Evolutionary conservation across 2,329 filamentous ascomycete genomes (phyloP).

Genomic region (Fusarium odoratissimum): DNA sequence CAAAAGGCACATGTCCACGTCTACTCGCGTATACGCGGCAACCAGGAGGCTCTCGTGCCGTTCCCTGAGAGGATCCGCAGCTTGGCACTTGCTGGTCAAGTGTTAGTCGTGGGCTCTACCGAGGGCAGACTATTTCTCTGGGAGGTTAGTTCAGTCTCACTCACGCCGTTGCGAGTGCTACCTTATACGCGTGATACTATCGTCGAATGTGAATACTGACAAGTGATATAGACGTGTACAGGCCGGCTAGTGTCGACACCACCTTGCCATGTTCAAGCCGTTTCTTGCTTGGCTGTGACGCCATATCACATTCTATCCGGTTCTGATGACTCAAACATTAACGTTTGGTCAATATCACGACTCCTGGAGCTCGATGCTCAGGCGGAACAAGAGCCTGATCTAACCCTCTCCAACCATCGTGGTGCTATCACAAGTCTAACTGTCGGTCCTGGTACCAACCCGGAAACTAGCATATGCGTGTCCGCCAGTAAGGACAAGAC

Average conservation of each 20-base stretch:
- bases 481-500: constrained; percentile 89
- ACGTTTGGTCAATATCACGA: constrained; percentile 86
- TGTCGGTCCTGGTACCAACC: constrained; percentile 73
- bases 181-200: constrained; percentile 17
- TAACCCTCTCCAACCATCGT: constrained; percentile 82
- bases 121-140: constrained; percentile 89
- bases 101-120: constrained; percentile 83
- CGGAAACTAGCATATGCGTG: constrained; percentile 81
- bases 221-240: constrained; percentile 69
- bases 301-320: constrained; percentile 80
- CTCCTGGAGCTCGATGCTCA: constrained; percentile 72
- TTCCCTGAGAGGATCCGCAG: constrained; percentile 89
- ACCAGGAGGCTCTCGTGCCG: constrained; percentile 87
- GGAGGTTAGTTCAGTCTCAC: constrained; percentile 73
- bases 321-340: constrained; percentile 87
- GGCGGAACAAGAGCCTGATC: constrained; percentile 74
- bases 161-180: constrained; percentile 24
- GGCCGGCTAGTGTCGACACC: constrained; percentile 81
- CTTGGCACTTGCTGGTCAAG: constrained; percentile 76
- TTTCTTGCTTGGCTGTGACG: constrained; percentile 80
- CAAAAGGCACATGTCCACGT: constrained; percentile 95
- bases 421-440: constrained; percentile 75
- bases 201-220: constrained; percentile 37
- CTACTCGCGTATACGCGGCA: constrained; percentile 84
- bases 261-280: constrained; percentile 81